A percentile compares a stretch with the other conserved stretches of the same genome.
These are phyloP conservation scores for Fusarium sambucinum DNA, from an alignment of 2,329 filamentous ascomycete species.

Conservation along the genomic window DNA sequence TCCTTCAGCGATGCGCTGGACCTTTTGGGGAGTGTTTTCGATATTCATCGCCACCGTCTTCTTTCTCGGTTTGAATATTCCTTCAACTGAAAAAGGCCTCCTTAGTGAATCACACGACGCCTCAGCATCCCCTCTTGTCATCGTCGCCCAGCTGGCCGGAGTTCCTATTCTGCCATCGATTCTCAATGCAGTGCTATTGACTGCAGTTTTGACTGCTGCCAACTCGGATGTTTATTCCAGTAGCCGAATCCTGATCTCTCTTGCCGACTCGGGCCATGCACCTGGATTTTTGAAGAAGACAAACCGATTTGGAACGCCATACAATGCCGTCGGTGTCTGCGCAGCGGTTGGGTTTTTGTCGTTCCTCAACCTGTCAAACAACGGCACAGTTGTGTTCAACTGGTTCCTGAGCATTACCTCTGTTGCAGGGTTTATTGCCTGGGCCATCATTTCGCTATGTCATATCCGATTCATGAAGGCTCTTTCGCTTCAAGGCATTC, in stretches of 20 bases:
- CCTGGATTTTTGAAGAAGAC: conserved; percentile 71
- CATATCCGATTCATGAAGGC: conserved; percentile 71
- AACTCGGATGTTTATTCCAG: conserved; percentile 75
- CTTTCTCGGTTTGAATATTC: conserved; percentile 28
- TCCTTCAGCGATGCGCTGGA: conserved; percentile 49
- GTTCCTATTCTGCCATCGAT: conserved; percentile 73
- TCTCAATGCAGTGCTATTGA: conserved; percentile 75
- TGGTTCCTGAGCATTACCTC: conserved; percentile 80
- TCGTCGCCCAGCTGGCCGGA: conserved; percentile 73
- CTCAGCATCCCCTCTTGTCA: conserved; percentile 71
- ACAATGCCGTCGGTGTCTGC: conserved; percentile 63
- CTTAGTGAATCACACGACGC: conserved; percentile 63
- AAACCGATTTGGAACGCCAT: conserved; percentile 71
- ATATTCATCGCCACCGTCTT: conserved; percentile 30
- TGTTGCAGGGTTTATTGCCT: conserved; percentile 70
- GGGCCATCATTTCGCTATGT: conserved; percentile 69
- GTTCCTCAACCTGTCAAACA: conserved; percentile 76
- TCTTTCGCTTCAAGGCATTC: conserved; percentile 63
- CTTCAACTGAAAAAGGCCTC: conserved; percentile 59
- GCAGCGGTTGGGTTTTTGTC: conserved; percentile 72
- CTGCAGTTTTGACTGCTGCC: conserved; percentile 72
- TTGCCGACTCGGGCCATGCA: conserved; percentile 75
- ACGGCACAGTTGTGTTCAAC: conserved; percentile 72
- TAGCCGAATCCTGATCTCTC: conserved; percentile 75
- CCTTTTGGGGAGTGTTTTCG: conserved; percentile 43